A percentile compares a stretch with the other conserved stretches of the same genome.
phyloP scores from a whole-genome alignment of 257 asterid genomes.

The Solanum ahanhuiri region DNA sequence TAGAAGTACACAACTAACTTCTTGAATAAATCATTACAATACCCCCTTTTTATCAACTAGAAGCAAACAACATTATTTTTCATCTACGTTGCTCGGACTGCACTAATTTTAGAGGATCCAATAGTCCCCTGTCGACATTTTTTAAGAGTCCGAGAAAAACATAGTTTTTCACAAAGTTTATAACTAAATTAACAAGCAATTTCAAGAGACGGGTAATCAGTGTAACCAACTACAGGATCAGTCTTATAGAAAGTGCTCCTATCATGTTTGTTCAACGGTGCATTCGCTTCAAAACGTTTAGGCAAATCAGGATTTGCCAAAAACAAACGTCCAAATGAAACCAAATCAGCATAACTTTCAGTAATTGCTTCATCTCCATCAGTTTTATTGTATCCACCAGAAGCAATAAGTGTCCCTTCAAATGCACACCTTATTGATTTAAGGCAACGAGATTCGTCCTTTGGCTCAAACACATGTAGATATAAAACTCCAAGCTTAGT shows the following conservation, averaged over 20 bases:
- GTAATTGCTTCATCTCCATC: conserved; percentile 37
- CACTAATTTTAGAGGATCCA: background rate
- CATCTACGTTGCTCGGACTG: background rate
- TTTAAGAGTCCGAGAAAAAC: background rate
- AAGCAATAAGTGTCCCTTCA: conserved; percentile 42
- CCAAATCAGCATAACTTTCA: conserved; percentile 34
- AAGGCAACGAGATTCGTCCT: conserved; percentile 7
- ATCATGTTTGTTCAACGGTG: conserved; percentile 33
- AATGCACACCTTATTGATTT: conserved; percentile 19
- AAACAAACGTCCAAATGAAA: conserved; percentile 52
- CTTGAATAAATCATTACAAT: background rate
- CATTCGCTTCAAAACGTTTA: conserved; percentile 29
- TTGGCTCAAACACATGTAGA: conserved; percentile 39
- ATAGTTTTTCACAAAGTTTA: background rate
- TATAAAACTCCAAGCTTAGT: conserved; percentile 27
- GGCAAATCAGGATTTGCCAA: conserved; percentile 71
- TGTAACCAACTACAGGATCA: conserved; percentile 62
- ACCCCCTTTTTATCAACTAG: background rate
- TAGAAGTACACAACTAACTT: background rate
- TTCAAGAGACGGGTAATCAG: conserved; percentile 63
- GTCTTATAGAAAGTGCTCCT: conserved; percentile 45
- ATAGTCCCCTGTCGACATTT: background rate
- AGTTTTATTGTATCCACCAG: conserved; percentile 44
- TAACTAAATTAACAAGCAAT: background rate
- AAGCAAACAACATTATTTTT: background rate